phyloP scores from a whole-genome alignment of 2,329 filamentous ascomycete genomes.

The Fusarium sp. region DNA sequence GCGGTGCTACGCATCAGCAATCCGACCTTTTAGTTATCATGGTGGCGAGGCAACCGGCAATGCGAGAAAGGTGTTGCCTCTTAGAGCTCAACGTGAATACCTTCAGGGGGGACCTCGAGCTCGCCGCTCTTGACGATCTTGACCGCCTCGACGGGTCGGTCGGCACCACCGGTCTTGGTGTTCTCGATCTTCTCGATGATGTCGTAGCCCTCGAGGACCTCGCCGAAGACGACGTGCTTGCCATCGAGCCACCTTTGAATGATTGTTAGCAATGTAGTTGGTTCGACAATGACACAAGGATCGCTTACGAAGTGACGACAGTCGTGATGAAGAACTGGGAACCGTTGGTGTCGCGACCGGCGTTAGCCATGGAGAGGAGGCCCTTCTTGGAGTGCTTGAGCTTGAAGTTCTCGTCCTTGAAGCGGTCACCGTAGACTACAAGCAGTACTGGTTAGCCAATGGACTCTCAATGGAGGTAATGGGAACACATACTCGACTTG shows the following conservation, averaged over 20 bases:
- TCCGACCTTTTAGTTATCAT: slow-evolving; percentile 33
- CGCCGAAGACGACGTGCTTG: slow-evolving; percentile 87
- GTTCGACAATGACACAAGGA: background rate
- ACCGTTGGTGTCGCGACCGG: slow-evolving; percentile 86
- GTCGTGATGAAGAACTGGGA: slow-evolving; percentile 94
- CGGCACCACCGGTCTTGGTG: slow-evolving; percentile 68
- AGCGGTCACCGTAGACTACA: slow-evolving; percentile 84
- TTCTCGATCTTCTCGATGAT: slow-evolving; percentile 83
- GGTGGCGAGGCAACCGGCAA: slow-evolving; percentile 39
- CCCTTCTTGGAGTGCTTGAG: slow-evolving; percentile 90
- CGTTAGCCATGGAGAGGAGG: slow-evolving; percentile 86
- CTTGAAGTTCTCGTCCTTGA: slow-evolving; percentile 94
- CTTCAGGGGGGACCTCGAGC: slow-evolving; percentile 85
- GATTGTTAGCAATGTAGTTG: slow-evolving; percentile 11
- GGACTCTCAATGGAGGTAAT: background rate
- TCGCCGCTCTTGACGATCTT: slow-evolving; percentile 88
- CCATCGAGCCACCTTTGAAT: slow-evolving; percentile 79
- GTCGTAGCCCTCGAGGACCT: slow-evolving; percentile 88
- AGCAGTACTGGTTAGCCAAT: slow-evolving; percentile 41
- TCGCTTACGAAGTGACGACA: slow-evolving; percentile 74
- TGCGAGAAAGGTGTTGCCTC: slow-evolving; percentile 46
- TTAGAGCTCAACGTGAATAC: slow-evolving; percentile 92
- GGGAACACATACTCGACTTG: slow-evolving; percentile 75
- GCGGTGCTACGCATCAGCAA: slow-evolving; percentile 51
- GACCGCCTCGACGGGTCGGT: slow-evolving; percentile 75